Conservation (phyloP, 2,329 filamentous ascomycete species). For the Lecanicillium sp. region DNA sequence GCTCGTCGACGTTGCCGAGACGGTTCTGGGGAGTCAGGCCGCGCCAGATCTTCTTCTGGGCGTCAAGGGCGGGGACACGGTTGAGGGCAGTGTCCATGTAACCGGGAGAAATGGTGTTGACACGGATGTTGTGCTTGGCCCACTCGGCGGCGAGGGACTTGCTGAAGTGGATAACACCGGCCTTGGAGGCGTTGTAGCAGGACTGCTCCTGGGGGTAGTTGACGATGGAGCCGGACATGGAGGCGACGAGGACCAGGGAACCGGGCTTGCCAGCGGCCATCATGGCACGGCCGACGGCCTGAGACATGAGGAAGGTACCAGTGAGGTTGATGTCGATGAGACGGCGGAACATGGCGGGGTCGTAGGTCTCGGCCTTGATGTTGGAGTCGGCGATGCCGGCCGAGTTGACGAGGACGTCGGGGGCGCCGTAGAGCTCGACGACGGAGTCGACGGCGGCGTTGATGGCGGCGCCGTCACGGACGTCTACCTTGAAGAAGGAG, state of each 20-base stretch:
- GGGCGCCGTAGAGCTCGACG: conserved; percentile 58
- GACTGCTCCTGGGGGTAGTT: conserved; percentile 82
- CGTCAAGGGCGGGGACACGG: conserved; percentile 69
- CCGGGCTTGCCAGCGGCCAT: conserved; percentile 66
- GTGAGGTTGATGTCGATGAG: conserved; percentile 79
- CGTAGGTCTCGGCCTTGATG: conserved; percentile 74
- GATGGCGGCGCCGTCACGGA: conserved; percentile 65
- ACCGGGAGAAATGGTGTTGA: conserved; percentile 78
- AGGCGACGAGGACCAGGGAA: conserved; percentile 69
- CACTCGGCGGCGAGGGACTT: conserved; percentile 80
- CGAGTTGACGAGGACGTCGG: conserved; percentile 73
- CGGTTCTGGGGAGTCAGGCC: conserved; percentile 67
- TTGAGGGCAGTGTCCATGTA: conserved; percentile 85
- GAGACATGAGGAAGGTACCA: conserved; percentile 70
- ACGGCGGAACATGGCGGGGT: conserved; percentile 68
- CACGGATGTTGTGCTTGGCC: conserved; percentile 73
- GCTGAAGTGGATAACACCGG: conserved; percentile 69
- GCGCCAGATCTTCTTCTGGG: conserved; percentile 78
- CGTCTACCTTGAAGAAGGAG: conserved; percentile 73
- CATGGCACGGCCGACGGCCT: conserved; percentile 67
- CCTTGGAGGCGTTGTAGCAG: conserved; percentile 81
- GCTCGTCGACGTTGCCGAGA: conserved; percentile 65
- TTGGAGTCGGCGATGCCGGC: conserved; percentile 79
- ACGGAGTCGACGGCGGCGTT: conserved; percentile 62
- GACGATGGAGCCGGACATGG: conserved; percentile 78